Evolutionary conservation across 2,329 filamentous ascomycete species (phyloP).

Genomic region (Phyllosticta citriasiana): DNA sequence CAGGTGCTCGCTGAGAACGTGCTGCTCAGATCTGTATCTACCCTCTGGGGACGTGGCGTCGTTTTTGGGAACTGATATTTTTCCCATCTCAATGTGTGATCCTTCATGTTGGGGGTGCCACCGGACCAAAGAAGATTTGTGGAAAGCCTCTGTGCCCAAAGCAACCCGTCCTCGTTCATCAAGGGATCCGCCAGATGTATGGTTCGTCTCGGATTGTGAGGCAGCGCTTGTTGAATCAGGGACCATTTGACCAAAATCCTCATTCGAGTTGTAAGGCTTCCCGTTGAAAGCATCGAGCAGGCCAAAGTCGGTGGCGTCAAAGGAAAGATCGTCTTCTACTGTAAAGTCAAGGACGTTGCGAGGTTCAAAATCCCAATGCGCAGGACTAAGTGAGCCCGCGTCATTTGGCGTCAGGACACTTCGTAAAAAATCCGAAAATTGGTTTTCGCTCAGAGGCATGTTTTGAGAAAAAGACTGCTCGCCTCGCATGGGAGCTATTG

Average conservation of each 20-base stretch:
- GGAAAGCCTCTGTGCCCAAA: slow-evolving; percentile 4
- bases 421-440: slow-evolving; percentile 9
- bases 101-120: slow-evolving; percentile 7
- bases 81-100: slow-evolving; percentile 1
- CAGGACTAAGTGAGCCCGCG: neutral
- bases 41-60: slow-evolving; percentile 1
- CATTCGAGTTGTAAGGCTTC: slow-evolving; percentile 27
- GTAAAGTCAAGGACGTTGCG: slow-evolving; percentile 36
- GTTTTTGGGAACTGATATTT: neutral
- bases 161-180: neutral
- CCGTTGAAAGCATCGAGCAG: slow-evolving; percentile 38
- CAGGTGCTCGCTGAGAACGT: slow-evolving; percentile 1
- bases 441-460: neutral
- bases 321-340: slow-evolving; percentile 35
- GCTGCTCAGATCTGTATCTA: slow-evolving; percentile 4
- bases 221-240: neutral
- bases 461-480: neutral
- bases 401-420: slow-evolving; percentile 7
- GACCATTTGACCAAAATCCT: neutral
- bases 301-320: slow-evolving; percentile 36
- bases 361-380: slow-evolving; percentile 19
- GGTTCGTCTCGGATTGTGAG: neutral
- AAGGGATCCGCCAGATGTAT: neutral
- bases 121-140: slow-evolving; percentile 3
- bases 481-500: neutral